Base-by-base conservation (phyloP, 2,329 filamentous ascomycete species). In the Phyllachora maydis region DNA sequence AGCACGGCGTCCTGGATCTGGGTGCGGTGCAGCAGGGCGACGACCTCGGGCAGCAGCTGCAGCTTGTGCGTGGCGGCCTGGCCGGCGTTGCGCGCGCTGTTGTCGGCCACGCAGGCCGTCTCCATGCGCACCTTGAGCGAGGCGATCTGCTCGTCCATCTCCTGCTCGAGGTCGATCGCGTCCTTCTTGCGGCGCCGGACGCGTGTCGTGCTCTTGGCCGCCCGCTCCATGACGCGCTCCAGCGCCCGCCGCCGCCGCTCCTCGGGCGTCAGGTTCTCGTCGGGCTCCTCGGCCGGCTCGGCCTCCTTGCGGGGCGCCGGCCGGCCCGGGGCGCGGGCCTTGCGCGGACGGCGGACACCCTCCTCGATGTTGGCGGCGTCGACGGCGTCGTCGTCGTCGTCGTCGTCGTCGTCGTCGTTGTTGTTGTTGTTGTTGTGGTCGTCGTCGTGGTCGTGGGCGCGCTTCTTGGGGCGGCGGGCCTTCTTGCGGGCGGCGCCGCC, bases 61-160 rank as follows among this genome's bases (percentile, higher is more conserved):
- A 98, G 65, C 54, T 98, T 98, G 52, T 91, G 74, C 29, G 82
- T 67, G 15, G 88, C 88, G 1, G 85, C 81, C 39, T 79, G 61
- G 33, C 75, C 72, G 23, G 70, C 61, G 33, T 75, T 65, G 36
- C 88, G 82, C 18, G 79, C 81, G 26, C 70, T 56, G 36, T 85
- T 83, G 47, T 98, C 88, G 18, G 70, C 66, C 46, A 83, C 67
- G 29, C 85, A 92, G 10, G 88, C 88, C 34, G 70, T 63, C 35
- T 88, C 82, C 83, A 98, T 98, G 27, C 71, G 69, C 25, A 77
- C 62, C 40, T 88, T 88, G 45, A 98, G 73, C 23, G 74, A 62
- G 27, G 79, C 79, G 32, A 98, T 82, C 40, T 90, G 74, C 21
- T 82, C 76, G 43, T 95, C 88, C 34, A 85, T 77, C 50, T 77